phyloP scores from a whole-genome alignment of 2,329 filamentous ascomycete genomes.

The Fusarium albidum region DNA sequence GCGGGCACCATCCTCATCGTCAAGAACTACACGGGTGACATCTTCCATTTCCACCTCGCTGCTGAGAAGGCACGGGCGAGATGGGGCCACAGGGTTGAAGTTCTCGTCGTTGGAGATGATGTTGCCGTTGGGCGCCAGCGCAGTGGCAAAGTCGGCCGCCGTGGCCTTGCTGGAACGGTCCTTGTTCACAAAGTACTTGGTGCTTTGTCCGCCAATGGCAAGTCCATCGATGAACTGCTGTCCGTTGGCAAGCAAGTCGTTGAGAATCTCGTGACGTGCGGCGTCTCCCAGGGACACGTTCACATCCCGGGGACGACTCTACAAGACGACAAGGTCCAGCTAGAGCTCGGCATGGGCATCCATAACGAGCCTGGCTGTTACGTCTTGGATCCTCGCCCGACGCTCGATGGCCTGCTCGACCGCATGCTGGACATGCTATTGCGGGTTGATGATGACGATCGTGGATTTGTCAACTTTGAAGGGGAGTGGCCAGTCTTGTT shows the following conservation, averaged over 20 bases:
- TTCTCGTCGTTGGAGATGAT: slow-evolving; percentile 6
- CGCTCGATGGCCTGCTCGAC: slow-evolving; percentile 58
- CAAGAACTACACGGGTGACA: slow-evolving; percentile 11
- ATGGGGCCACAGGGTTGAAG: neutral
- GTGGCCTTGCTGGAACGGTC: slow-evolving; percentile 57
- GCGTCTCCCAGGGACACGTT: slow-evolving; percentile 50
- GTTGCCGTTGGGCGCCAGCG: slow-evolving; percentile 59
- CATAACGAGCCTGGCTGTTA: slow-evolving; percentile 48
- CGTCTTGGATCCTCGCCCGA: slow-evolving; percentile 49
- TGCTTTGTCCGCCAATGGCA: neutral
- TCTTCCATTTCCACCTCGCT: slow-evolving; percentile 9
- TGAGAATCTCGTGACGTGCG: slow-evolving; percentile 37
- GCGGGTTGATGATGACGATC: slow-evolving; percentile 54
- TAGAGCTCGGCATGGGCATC: slow-evolving; percentile 59
- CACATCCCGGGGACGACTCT: slow-evolving; percentile 59
- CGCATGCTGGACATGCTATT: slow-evolving; percentile 73
- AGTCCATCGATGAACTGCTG: neutral
- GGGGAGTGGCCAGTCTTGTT: slow-evolving; percentile 45
- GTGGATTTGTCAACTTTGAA: slow-evolving; percentile 58
- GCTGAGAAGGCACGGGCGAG: slow-evolving; percentile 3
- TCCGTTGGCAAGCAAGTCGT: neutral
- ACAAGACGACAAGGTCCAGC: slow-evolving; percentile 58
- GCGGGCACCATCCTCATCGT: slow-evolving; percentile 3
- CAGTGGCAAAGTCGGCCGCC: slow-evolving; percentile 56
- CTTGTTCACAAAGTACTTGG: neutral